These are phyloP conservation scores for Toxoplasma gondii DNA, from an alignment of 169 alveolate genomes.

Conservation along the genomic window DNA sequence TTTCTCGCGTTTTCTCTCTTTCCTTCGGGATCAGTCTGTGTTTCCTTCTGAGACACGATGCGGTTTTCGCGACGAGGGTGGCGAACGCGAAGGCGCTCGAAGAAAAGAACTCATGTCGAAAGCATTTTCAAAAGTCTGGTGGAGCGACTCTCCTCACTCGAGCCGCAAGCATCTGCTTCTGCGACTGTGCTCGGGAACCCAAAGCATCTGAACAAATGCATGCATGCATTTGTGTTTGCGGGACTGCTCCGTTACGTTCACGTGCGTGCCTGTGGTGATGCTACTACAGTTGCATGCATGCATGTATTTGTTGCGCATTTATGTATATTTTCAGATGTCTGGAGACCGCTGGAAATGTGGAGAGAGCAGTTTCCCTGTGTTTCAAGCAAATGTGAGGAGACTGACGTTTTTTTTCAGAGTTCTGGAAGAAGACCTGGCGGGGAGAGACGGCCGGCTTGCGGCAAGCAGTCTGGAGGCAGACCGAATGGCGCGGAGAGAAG, in stretches of 20 bases:
- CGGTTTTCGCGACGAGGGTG: background rate
- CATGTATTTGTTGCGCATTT: background rate
- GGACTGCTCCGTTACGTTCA: background rate
- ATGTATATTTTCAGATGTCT: background rate
- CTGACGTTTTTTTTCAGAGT: too few species aligned
- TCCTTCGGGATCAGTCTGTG: too few species aligned
- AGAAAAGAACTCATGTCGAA: background rate
- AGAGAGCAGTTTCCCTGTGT: background rate
- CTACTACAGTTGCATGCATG: background rate
- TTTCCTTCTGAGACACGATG: background rate
- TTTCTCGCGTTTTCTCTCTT: background rate
- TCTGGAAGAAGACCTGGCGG: too few species aligned
- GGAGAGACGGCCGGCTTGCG: too few species aligned
- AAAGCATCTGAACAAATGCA: too few species aligned
- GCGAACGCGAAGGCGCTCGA: background rate
- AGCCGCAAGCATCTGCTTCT: too few species aligned
- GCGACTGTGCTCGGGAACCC: too few species aligned
- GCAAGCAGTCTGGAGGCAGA: background rate
- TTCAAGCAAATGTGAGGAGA: too few species aligned
- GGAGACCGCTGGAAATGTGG: background rate
- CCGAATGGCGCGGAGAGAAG: background rate
- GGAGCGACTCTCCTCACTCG: too few species aligned
- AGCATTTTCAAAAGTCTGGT: too few species aligned
- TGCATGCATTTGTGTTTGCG: background rate
- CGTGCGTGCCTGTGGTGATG: background rate